Evolutionary conservation across 2,329 filamentous ascomycete species (phyloP).

Genomic region (Elsinoe batatas): DNA sequence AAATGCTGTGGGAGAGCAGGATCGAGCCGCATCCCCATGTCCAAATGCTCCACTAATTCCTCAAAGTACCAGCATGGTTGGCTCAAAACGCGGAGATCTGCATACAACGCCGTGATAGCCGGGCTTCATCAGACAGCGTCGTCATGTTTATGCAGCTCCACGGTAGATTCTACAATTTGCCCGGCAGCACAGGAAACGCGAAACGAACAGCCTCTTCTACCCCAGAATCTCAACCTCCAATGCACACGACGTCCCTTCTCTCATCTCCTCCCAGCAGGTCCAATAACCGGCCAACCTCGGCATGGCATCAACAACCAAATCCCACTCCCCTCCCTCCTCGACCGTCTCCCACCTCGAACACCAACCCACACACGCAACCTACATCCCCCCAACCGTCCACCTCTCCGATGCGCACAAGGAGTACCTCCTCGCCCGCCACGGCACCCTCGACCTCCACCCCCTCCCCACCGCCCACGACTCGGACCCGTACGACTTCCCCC

Average conservation of each 20-base stretch:
- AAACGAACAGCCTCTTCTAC: neutral
- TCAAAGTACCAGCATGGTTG: neutral
- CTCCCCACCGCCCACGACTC: slow-evolving; percentile 41
- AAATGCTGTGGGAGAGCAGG: too few species aligned
- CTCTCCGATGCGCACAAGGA: slow-evolving; percentile 38
- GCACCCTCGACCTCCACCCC: slow-evolving; percentile 45
- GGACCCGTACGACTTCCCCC: slow-evolving; percentile 49
- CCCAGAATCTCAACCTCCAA: neutral
- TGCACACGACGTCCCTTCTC: neutral
- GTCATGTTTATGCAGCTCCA: neutral
- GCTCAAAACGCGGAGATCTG: neutral
- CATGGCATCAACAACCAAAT: neutral
- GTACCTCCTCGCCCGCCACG: slow-evolving; percentile 44
- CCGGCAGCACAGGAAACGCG: neutral
- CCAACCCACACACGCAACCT: slow-evolving; percentile 19
- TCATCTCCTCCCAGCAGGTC: neutral
- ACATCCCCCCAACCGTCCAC: slow-evolving; percentile 23
- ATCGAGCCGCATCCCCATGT: too few species aligned
- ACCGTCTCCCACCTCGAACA: neutral
- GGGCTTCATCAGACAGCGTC: neutral
- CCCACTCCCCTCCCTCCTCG: neutral
- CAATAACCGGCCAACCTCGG: neutral
- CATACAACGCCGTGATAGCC: neutral
- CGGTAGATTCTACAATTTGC: neutral
- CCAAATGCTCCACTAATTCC: neutral